Evolutionary conservation across 1,139 yeast genomes (phyloP).

Genomic region (Suhomyces chickasaworum): DNA sequence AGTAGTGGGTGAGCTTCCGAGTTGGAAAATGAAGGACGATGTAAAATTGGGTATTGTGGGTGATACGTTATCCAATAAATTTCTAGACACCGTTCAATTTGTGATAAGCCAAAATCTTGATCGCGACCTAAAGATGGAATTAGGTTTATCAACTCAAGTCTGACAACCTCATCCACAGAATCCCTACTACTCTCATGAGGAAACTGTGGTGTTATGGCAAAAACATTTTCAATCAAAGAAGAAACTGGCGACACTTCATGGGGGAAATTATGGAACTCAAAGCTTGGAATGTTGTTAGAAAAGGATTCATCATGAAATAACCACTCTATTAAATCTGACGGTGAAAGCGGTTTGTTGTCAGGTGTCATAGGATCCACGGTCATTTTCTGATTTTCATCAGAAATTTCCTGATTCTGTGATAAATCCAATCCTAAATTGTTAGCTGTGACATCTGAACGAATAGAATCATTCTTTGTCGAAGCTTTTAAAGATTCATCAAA

Average conservation of each 20-base stretch:
- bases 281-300: conserved; percentile 9
- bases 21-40: conserved; percentile 62
- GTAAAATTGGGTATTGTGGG: conserved; percentile 61
- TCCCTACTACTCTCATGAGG: conserved; percentile 30
- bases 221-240: conserved; percentile 32
- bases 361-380: conserved; percentile 3
- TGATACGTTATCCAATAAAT: conserved; percentile 60
- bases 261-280: conserved; percentile 21
- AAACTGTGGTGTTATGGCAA: conserved; percentile 35
- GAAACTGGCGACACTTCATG: conserved; percentile 27
- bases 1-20: conserved; percentile 53
- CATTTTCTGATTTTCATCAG: neutral
- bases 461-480: too few relatives aligned
- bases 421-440: neutral
- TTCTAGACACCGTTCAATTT: conserved; percentile 31
- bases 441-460: too few relatives aligned
- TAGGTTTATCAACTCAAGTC: conserved; percentile 30
- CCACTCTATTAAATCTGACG: conserved; percentile 36
- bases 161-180: conserved; percentile 28
- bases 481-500: neutral
- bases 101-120: conserved; percentile 28
- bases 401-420: neutral
- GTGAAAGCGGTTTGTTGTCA: conserved; percentile 21
- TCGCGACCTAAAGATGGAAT: conserved; percentile 37
- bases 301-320: conserved; percentile 29